phyloP scores from a whole-genome alignment of 768 basidiomycete genomes.

The Hygrocybe punicea region DNA sequence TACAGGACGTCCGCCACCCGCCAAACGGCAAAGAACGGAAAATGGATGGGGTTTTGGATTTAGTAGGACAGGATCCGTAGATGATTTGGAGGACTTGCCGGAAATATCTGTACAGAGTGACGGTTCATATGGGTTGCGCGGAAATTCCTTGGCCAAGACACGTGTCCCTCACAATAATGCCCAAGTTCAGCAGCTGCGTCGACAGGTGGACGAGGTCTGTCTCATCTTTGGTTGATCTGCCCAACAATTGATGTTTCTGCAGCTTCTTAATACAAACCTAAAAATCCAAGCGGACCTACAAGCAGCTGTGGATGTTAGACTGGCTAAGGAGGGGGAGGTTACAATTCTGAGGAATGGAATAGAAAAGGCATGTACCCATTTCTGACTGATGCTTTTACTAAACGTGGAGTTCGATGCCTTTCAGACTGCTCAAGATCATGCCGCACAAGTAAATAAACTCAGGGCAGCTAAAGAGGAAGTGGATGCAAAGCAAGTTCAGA shows the following conservation, averaged over 20 bases:
- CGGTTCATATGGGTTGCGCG: constrained; percentile 49
- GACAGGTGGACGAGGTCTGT: constrained; percentile 31
- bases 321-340: constrained; percentile 69
- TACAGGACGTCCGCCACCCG: constrained; percentile 33
- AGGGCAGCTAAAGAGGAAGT: constrained; percentile 59
- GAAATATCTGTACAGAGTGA: constrained; percentile 60
- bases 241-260: constrained; percentile 7
- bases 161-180: background rate
- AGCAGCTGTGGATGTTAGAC: constrained; percentile 48
- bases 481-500: constrained; percentile 50
- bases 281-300: constrained; percentile 45
- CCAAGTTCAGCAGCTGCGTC: constrained; percentile 4
- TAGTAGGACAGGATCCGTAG: constrained; percentile 24
- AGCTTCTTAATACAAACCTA: constrained; percentile 53
- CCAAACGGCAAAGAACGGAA: constrained; percentile 56
- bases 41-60: constrained; percentile 42
- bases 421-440: constrained; percentile 58
- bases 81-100: constrained; percentile 54
- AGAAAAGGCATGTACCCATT: constrained; percentile 50
- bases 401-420: constrained; percentile 7
- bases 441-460: constrained; percentile 52
- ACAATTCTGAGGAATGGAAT: constrained; percentile 60
- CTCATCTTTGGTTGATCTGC: constrained; percentile 36
- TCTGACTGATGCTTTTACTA: constrained; percentile 1
- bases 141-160: background rate